phyloP scores from a whole-genome alignment of 2,329 filamentous ascomycete genomes.

The Fusarium sp. region DNA sequence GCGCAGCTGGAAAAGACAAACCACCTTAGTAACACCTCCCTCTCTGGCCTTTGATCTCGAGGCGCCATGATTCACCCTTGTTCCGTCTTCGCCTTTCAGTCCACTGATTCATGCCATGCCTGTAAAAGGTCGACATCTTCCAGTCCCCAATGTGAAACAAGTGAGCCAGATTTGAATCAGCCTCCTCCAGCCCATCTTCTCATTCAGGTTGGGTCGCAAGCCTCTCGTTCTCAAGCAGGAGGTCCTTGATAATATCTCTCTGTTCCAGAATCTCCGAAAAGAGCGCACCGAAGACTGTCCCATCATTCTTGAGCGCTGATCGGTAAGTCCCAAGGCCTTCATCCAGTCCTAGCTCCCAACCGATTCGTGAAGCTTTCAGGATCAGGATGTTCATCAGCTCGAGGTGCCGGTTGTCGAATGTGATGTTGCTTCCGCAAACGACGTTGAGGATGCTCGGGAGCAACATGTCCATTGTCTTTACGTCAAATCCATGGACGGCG shows the following conservation, averaged over 20 bases:
- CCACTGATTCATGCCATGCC: not conserved
- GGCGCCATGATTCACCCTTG: not conserved
- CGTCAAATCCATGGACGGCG: not conserved
- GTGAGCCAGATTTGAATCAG: not conserved
- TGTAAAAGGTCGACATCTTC: not conserved
- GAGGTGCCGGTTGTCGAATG: not conserved
- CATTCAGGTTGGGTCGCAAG: too few relatives aligned
- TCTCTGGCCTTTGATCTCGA: not conserved
- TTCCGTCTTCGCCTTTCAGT: not conserved
- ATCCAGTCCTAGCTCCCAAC: not conserved
- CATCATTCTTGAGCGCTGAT: not conserved
- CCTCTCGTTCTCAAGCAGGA: not conserved
- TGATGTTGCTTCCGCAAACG: not conserved
- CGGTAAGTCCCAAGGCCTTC: not conserved
- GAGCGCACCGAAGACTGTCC: not conserved
- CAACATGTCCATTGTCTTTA: not conserved
- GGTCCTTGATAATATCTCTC: not conserved
- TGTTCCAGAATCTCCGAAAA: not conserved
- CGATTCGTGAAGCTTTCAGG: not conserved
- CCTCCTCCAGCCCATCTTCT: not conserved
- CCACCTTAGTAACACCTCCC: not conserved
- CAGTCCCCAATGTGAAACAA: not conserved
- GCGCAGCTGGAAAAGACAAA: not conserved
- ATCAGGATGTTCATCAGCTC: not conserved
- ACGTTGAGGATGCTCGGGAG: not conserved